Evolutionary conservation across 352 stramenopile species (phyloP), one percentile per base, ranked within the genome.

Genomic region (Paralagenidium karlingii): DNA sequence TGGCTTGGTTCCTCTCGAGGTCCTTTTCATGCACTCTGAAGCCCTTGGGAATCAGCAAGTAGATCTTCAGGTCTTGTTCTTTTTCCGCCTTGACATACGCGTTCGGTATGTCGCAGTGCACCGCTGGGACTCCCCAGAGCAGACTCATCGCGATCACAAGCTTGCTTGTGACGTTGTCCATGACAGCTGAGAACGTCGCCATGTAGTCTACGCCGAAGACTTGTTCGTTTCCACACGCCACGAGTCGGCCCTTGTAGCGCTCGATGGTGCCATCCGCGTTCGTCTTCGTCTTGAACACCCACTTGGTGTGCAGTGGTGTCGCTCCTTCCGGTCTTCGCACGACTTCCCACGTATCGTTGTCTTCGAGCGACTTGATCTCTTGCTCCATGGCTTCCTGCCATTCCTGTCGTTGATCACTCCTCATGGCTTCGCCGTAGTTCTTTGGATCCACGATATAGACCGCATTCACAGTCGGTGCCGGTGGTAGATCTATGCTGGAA

Each of bases 271-370:
- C 44, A 30, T 49, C 16, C 11, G 44, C 2, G 13, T 31, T 2
- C 15, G 11, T 36, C 37, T 51, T 51, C 15, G 40, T 4, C 10
- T 48, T 40, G 25, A 49, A 47, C 5, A 51, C 44, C 44, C 44
- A 51, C 12, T 47, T 15, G 22, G 4, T 43, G 30, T 36, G 30
- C 7, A 8, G 30, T 7, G 30, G 30, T 16, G 16, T 16, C 7
- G 22, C 21, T 7, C 30, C 16, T 7, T 36, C 3, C 19, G 30
- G 19, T 16, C 30, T 7, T 7, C 16, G 19, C 7, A 36, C 30
- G 16, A 7, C 16, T 19, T 36, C 7, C 3, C 30, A 36, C 21
- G 30, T 36, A 19, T 36, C 30, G 7, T 36, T 7, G 16, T 16
- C 30, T 16, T 21, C 21, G 16, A 36, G 30, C 7, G 3, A 36